Evolutionary conservation across 148 eudicot genomes (phyloP).

Genomic region (Silene uniflora): DNA sequence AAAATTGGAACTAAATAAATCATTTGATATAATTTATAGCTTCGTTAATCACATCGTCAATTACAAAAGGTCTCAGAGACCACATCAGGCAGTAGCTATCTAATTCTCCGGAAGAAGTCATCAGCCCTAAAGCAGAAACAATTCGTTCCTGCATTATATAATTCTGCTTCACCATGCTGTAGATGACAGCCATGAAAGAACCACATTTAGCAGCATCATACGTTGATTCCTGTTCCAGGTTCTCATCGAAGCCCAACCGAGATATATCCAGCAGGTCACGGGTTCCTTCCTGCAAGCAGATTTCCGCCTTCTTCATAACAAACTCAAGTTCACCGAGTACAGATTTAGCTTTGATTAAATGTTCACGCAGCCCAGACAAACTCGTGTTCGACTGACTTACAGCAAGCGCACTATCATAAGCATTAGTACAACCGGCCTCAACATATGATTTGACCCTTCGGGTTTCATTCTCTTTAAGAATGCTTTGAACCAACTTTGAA

Average conservation of each 20-base stretch:
- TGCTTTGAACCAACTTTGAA: constrained; percentile 40
- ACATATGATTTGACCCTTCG: constrained; percentile 48
- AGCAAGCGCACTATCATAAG: constrained; percentile 30
- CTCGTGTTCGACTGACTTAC: constrained; percentile 44
- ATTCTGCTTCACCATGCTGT: constrained; percentile 56
- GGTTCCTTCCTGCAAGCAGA: not conserved
- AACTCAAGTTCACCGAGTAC: constrained; percentile 45
- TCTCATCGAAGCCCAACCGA: constrained; percentile 14
- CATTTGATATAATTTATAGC: constrained; percentile 46
- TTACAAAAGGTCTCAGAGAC: constrained; percentile 66
- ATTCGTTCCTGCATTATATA: constrained; percentile 56
- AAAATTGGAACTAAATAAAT: not conserved
- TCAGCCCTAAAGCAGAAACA: constrained; percentile 44
- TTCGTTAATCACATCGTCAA: constrained; percentile 50
- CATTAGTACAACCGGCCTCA: constrained; percentile 47
- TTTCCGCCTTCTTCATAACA: constrained; percentile 40
- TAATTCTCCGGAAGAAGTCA: constrained; percentile 46
- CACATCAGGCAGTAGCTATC: constrained; percentile 74
- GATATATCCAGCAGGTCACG: not conserved
- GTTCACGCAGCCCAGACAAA: constrained; percentile 44
- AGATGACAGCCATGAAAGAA: constrained; percentile 38
- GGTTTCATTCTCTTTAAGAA: constrained; percentile 43
- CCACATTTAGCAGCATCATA: constrained; percentile 22
- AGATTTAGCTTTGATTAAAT: constrained; percentile 32
- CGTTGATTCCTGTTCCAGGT: constrained; percentile 14